Evolutionary conservation across 148 eudicot species (phyloP), one percentile per base, ranked within the genome.

Genomic region (Spergularia bocconei): DNA sequence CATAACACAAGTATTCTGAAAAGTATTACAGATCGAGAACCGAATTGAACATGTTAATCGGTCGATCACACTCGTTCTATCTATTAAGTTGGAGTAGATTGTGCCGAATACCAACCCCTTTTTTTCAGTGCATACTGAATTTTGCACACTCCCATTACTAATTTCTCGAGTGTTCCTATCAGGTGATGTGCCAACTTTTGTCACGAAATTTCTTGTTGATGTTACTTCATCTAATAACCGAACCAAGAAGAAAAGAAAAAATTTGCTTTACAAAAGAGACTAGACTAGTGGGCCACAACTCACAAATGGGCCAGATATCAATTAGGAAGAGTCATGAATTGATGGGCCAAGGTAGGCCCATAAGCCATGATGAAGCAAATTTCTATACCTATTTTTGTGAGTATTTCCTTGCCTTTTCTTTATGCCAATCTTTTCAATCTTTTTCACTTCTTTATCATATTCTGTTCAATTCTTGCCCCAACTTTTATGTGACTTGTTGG

Each of bases 401-500:
- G 39, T 73, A 73, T 56, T 73, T 47, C 15, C 63, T n/a, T 63
- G 47, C 9, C 60, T 16, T 54, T 19, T 75, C 41, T 75, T 12
- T 23, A 19, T 13, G 13, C 17, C 25, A 9, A 56, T 25, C 39
- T 69, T 69, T 58, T 17, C 10, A 13, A 20, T 72, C 38, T 69
- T 58, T 64, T 73, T 20, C 60, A 67, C 39, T 77, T 65, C 20
- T 47, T 67, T 53, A 59, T 67, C 53, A 25, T 48, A 4, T 63
- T 54, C 52, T 74, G 44, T 63, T 36, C 71, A 69, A 52, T 58
- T 63, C 51, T 79, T 69, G 78, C 60, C 66, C 70, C 75, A 41
- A 75, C 82, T 75, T 80, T 80, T 70, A 67, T 66, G 79, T 67
- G 66, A 63, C 74, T 80, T 80, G 82, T 80, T 80, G 75, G 79